Evolutionary conservation across 164 flowering plant genomes (phyloP), one percentile per base, ranked within the genome.

Genomic region (Magnolia sinica): DNA sequence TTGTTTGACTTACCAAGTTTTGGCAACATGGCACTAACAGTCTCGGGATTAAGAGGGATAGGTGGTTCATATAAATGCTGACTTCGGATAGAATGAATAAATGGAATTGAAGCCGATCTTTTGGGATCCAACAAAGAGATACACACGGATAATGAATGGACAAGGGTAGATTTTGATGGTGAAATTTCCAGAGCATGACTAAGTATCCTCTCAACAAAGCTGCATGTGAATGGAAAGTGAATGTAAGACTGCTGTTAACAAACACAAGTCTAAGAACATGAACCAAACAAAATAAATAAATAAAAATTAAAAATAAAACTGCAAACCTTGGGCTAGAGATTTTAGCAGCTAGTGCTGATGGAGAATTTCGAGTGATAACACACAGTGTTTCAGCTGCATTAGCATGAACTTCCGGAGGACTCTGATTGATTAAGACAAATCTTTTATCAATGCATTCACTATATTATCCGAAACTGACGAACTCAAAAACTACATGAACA

Each of bases 341-440:
- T 85, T 91, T 92, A 66, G 89, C 79, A 71, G 98, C 91, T 73
- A 96, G 82, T 73, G 94, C 84, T 18, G 97, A 94, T 71, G 95
- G 89, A 16, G 90, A 79, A 85, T 90, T 94, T 76, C 96, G 87
- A 69, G 94, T 89, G 67, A 96, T 94, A 58, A 93, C 87, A 86
- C 93, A 91, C 1, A 96, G 83, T 73, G 97, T 91, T 86, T 96
- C 99, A 31, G 97, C 94, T 73, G 93, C 93, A 86, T 96, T 96
- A 68, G 96, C 94, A 84, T 96, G 98, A 81, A 96, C 99, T 84
- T 94, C 97, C 74, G 97, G 87, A 73, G 94, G 79, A 81, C 87
- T 82, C 99, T 95, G 91, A 61, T 72, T 50, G 20, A 74, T 81
- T 13, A 55, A 66, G 29, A 69, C 1, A 63, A 69, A 65, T 8